Conservation (phyloP, 148 eudicot species). For the Cornus suecica region DNA sequence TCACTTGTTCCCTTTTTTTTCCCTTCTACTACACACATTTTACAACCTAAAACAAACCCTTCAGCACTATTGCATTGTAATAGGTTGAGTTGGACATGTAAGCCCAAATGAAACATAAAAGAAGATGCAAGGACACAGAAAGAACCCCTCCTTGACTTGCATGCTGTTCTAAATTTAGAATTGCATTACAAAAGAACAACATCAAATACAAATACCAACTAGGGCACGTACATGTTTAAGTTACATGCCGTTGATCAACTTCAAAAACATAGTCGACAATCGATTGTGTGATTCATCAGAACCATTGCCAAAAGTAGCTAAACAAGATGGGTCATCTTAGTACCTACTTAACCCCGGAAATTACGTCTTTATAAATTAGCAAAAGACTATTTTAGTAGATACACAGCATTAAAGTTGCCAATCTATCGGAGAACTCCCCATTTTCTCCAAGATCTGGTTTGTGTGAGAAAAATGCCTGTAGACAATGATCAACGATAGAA, state of each 20-base stretch:
- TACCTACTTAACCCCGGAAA: neutral
- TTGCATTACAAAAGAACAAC: neutral
- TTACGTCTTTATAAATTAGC: neutral
- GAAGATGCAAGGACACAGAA: too few relatives aligned
- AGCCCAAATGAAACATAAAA: too few relatives aligned
- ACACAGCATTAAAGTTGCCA: slow-evolving; percentile 57
- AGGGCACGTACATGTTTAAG: neutral
- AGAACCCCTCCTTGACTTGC: too few relatives aligned
- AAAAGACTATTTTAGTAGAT: neutral
- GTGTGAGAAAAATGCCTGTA: slow-evolving; percentile 94
- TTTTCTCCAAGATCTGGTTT: slow-evolving; percentile 63
- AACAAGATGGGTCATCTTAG: neutral
- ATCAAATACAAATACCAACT: neutral
- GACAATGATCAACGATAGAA: neutral
- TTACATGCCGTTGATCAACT: neutral
- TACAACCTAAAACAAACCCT: too few relatives aligned
- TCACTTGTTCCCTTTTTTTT: too few relatives aligned
- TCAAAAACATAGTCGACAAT: neutral
- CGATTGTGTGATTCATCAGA: neutral
- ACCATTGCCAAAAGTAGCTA: neutral
- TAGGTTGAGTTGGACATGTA: too few relatives aligned
- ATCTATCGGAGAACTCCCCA: slow-evolving; percentile 63
- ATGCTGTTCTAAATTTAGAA: too few relatives aligned
- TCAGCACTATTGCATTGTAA: too few relatives aligned
- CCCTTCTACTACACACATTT: too few relatives aligned